Evolutionary conservation across 2,329 filamentous ascomycete genomes (phyloP).

Genomic region (Colletotrichum liaoningense): DNA sequence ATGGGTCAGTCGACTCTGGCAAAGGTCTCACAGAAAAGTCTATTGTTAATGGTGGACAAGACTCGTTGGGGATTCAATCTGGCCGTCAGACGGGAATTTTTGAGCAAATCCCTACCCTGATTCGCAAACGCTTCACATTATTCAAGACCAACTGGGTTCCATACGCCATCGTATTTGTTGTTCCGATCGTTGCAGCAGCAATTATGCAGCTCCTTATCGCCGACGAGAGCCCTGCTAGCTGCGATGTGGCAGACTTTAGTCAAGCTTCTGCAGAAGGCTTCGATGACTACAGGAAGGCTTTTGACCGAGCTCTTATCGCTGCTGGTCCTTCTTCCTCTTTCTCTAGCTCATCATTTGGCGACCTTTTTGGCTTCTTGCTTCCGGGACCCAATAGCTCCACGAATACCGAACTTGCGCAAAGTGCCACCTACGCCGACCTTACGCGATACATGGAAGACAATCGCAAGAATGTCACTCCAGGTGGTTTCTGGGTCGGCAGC

Average conservation of each 20-base stretch:
- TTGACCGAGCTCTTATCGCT: slow-evolving; percentile 37
- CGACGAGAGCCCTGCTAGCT: slow-evolving; percentile 62
- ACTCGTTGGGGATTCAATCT: slow-evolving; percentile 67
- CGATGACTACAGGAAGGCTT: slow-evolving; percentile 51
- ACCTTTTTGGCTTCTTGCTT: slow-evolving; percentile 32
- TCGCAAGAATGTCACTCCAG: slow-evolving; percentile 77
- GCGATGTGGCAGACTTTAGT: slow-evolving; percentile 59
- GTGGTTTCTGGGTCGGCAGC: slow-evolving; percentile 81
- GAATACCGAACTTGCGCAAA: slow-evolving; percentile 32
- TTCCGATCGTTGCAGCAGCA: slow-evolving; percentile 84
- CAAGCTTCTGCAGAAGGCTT: slow-evolving; percentile 52
- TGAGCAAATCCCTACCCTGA: slow-evolving; percentile 78
- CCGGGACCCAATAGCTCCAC: background rate
- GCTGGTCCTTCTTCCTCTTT: slow-evolving; percentile 40
- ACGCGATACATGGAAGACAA: slow-evolving; percentile 70
- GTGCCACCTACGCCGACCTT: slow-evolving; percentile 71
- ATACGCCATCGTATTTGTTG: slow-evolving; percentile 77
- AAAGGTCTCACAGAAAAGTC: slow-evolving; percentile 41
- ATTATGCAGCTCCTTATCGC: slow-evolving; percentile 82
- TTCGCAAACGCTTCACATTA: slow-evolving; percentile 81
- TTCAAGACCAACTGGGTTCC: slow-evolving; percentile 83
- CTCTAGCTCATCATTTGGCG: slow-evolving; percentile 12
- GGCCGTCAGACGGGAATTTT: slow-evolving; percentile 77
- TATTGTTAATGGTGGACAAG: slow-evolving; percentile 26
- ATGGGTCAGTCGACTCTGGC: background rate